Conservation (phyloP, 129 eudicot genomes). For the Lactuca sativa region DNA sequence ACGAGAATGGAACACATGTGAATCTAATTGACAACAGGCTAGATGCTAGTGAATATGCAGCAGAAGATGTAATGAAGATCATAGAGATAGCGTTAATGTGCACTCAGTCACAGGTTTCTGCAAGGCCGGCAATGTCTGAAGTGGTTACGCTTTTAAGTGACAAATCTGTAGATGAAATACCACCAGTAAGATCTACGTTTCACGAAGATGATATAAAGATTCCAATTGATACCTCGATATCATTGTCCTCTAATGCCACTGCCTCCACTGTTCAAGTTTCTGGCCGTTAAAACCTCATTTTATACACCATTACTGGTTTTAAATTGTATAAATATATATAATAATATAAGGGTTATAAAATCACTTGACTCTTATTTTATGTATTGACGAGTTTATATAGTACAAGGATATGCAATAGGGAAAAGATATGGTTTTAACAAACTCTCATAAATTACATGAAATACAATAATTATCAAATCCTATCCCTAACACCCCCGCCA, state of each 20-base stretch:
- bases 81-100: constrained; percentile 63
- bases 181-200: constrained; percentile 33
- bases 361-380: too few relatives aligned
- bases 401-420: too few relatives aligned
- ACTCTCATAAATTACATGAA: too few relatives aligned
- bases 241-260: constrained; percentile 17
- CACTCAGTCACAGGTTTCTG: constrained; percentile 59
- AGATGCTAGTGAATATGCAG: constrained; percentile 45
- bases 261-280: constrained; percentile 18
- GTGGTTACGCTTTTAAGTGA: constrained; percentile 59
- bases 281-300: constrained; percentile 7
- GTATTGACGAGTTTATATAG: too few relatives aligned
- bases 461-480: too few relatives aligned
- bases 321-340: neutral
- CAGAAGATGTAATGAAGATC: constrained; percentile 52
- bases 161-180: constrained; percentile 29
- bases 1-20: constrained; percentile 43
- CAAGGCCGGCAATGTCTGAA: constrained; percentile 79
- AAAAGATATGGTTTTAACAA: too few relatives aligned
- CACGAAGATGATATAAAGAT: constrained; percentile 31
- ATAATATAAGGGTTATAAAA: neutral
- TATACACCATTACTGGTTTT: constrained; percentile 5
- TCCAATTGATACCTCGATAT: constrained; percentile 18
- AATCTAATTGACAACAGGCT: constrained; percentile 47
- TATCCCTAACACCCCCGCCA: too few relatives aligned